Evolutionary conservation across 2,329 filamentous ascomycete species (phyloP).

Genomic region (Epichloe hybrida): DNA sequence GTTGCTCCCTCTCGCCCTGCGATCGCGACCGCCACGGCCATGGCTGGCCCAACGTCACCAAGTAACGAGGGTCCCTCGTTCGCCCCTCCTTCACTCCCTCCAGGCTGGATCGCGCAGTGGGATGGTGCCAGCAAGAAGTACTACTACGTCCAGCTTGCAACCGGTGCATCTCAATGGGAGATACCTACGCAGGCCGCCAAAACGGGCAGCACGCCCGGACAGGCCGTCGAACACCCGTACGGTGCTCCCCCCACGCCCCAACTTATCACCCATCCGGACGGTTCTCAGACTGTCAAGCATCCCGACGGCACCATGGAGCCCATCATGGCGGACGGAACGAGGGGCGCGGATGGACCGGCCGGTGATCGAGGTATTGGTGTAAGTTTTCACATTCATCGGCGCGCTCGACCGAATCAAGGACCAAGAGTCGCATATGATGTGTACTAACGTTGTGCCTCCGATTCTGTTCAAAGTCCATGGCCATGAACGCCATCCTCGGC

Average conservation of each 20-base stretch:
- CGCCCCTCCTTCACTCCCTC: constrained; percentile 45
- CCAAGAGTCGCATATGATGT: not conserved
- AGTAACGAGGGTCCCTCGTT: constrained; percentile 44
- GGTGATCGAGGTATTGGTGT: constrained; percentile 54
- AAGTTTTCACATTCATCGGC: constrained; percentile 18
- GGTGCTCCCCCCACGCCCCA: constrained; percentile 37
- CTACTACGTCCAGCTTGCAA: constrained; percentile 60
- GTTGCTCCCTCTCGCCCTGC: not conserved
- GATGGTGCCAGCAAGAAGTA: constrained; percentile 51
- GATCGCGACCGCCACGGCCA: constrained; percentile 14
- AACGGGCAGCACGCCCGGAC: constrained; percentile 45
- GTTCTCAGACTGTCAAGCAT: constrained; percentile 46
- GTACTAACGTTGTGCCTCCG: not conserved
- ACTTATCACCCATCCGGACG: constrained; percentile 49
- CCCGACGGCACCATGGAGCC: constrained; percentile 49
- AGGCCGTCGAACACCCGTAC: constrained; percentile 47
- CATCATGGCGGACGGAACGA: constrained; percentile 36
- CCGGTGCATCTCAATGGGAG: constrained; percentile 63
- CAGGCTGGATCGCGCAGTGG: constrained; percentile 60
- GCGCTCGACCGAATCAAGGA: not conserved
- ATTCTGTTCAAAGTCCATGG: constrained; percentile 35
- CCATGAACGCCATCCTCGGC: constrained; percentile 44
- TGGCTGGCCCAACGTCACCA: constrained; percentile 46
- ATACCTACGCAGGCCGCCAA: constrained; percentile 51
- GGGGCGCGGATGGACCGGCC: constrained; percentile 36